phyloP scores from a whole-genome alignment of 306 rosid species.

The Corylus americana region DNA sequence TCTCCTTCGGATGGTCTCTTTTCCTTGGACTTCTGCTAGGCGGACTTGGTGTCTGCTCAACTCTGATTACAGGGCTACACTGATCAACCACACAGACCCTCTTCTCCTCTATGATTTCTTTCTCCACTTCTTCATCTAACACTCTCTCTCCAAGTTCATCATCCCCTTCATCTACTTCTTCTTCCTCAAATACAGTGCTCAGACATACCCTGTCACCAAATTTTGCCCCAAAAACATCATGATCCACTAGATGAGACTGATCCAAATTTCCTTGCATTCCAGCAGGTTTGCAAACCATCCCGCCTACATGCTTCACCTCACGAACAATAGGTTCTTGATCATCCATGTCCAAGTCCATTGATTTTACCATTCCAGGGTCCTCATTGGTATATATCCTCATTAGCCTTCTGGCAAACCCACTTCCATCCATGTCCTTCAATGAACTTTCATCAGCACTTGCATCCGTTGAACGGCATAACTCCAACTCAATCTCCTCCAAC shows the following conservation, averaged over 20 bases:
- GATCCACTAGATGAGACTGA: constrained; percentile 35
- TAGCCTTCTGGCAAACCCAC: constrained; percentile 65
- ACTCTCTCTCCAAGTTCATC: constrained; percentile 43
- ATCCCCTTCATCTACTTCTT: constrained; percentile 61
- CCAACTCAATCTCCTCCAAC: constrained; percentile 81
- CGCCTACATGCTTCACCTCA: constrained; percentile 57
- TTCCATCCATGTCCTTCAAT: constrained; percentile 59
- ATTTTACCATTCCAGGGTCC: constrained; percentile 85
- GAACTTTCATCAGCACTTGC: constrained; percentile 34
- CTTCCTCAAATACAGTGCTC: constrained; percentile 87
- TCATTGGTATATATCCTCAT: constrained; percentile 66
- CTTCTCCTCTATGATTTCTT: constrained; percentile 89
- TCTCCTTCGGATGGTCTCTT: constrained; percentile 40
- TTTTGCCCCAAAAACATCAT: constrained; percentile 43
- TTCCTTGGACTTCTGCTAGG: constrained; percentile 37
- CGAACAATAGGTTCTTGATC: constrained; percentile 69
- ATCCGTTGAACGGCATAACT: constrained; percentile 50
- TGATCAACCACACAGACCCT: constrained; percentile 59
- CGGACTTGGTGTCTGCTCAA: constrained; percentile 25
- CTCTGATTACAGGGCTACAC: constrained; percentile 27
- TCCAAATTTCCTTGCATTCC: constrained; percentile 37
- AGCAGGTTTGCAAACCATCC: constrained; percentile 34
- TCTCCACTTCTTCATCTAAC: constrained; percentile 71
- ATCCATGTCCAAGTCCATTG: constrained; percentile 98
- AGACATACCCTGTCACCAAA: constrained; percentile 58